Conservation (phyloP, 2,329 filamentous ascomycete genomes). For the Cladophialophora carrionii region DNA sequence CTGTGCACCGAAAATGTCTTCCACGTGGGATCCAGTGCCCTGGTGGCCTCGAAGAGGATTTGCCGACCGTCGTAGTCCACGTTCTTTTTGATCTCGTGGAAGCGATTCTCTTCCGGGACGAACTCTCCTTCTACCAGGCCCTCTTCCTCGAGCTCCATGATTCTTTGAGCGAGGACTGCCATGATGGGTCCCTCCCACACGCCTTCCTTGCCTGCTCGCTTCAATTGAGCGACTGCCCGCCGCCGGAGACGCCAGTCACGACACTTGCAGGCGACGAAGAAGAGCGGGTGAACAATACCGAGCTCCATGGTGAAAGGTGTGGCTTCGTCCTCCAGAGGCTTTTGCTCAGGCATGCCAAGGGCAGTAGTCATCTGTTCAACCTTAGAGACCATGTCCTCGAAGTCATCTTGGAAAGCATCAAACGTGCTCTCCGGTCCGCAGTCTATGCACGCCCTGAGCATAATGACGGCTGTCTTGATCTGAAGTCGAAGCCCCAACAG, state of each 20-base stretch:
- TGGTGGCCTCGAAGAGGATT: conserved; percentile 35
- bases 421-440: conserved; percentile 36
- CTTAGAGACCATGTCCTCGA: conserved; percentile 39
- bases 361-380: conserved; percentile 36
- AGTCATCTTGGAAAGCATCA: conserved; percentile 35
- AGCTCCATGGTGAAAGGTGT: conserved; percentile 41
- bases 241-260: conserved; percentile 37
- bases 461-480: conserved; percentile 38
- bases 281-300: conserved; percentile 43
- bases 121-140: conserved; percentile 28
- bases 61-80: conserved; percentile 38
- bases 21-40: conserved; percentile 33
- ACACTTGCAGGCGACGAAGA: conserved; percentile 43
- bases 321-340: conserved; percentile 34
- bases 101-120: conserved; percentile 37
- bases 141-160: conserved; percentile 40
- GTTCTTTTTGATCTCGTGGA: conserved; percentile 39
- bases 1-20: conserved; percentile 35
- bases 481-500: conserved; percentile 38
- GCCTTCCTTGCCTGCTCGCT: conserved; percentile 44
- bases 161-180: conserved; percentile 40
- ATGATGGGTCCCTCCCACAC: conserved; percentile 44
- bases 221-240: conserved; percentile 41
- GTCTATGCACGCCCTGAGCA: conserved; percentile 38
- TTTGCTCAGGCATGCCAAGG: conserved; percentile 30